Base-by-base conservation (phyloP, 148 eudicot genomes). In the Chenopodium quinoa region DNA sequence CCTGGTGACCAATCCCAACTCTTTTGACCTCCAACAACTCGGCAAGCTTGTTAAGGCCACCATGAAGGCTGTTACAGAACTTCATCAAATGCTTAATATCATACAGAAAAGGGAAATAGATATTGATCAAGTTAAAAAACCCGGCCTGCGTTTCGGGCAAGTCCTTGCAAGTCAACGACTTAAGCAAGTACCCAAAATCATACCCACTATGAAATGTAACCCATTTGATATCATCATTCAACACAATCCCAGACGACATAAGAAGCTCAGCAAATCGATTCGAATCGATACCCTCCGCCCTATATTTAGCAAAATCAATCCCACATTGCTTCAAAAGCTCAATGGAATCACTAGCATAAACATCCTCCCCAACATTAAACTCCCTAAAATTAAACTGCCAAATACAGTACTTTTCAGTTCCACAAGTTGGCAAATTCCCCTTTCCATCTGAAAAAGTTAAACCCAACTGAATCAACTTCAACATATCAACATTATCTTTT, bases 171-270 rank as follows among this genome's bases (percentile, higher is more conserved):
- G 87, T 79, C 74, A 87, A 60, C 80, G 85, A 50, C 82, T 84
- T 87, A 2, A 87, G 85, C 87, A 87, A 76, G 72, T 87, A 87
- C 78, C 89, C 89, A 62, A 87, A 87, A 82, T 87, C 89, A 82
- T 87, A 87, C 48, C 87, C 89, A 82, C 89, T 87, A n/a, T 87
- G 89, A 46, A 87, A 87, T 20, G 89, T 87, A 47, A 87, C 87
- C 89, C 89, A 87, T 2, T 75, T 83, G 22, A 87, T 81, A 72
- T 23, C 9, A 77, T 82, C 87, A 87, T 87, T 87, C 82, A 87
- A 46, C 71, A 87, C 89, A 77, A 87, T 75, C 75, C 89, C 87
- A 65, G 89, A 87, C 12, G 87, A 87, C 89, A 87, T 87, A 40
- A 87, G 85, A 76, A 87, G 89, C 84, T 87, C 89, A 37, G 85